Percentiles rank a stretch among this genome's conserved stretches.
phyloP scores from a whole-genome alignment of 2,329 filamentous ascomycete species.

The Aspergillus persii region DNA sequence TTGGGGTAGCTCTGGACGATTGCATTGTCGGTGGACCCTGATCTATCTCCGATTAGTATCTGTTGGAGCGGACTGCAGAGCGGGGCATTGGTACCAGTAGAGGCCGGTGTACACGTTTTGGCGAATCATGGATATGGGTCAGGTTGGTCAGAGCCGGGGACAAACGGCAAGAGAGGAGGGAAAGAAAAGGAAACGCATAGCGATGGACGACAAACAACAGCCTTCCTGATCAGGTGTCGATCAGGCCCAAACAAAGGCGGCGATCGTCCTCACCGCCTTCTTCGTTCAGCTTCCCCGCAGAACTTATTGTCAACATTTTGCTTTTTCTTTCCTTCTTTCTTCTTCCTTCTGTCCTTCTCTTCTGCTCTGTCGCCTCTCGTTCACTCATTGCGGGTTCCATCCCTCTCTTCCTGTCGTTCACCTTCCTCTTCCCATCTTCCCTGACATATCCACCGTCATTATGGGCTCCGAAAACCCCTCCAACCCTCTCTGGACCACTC shows the following conservation, averaged over 20 bases:
- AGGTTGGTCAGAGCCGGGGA: neutral
- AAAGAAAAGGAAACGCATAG: conserved; percentile 2
- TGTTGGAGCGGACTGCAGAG: neutral
- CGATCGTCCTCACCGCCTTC: conserved; percentile 2
- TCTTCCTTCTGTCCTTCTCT: neutral
- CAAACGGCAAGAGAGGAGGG: neutral
- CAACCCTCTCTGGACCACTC: conserved; percentile 32
- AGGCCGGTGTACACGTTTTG: neutral
- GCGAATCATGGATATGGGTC: neutral
- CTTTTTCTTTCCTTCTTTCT: conserved; percentile 5
- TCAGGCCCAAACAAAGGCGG: neutral
- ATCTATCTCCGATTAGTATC: neutral
- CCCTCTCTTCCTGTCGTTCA: conserved; percentile 2
- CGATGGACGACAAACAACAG: neutral
- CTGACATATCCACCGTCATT: neutral
- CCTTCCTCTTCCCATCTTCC: neutral
- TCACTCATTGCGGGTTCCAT: neutral
- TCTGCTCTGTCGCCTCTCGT: neutral
- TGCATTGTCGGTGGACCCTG: conserved; percentile 28
- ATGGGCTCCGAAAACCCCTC: conserved; percentile 32
- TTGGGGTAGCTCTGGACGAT: conserved; percentile 27
- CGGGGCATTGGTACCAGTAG: neutral
- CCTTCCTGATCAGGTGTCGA: neutral
- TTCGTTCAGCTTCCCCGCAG: conserved; percentile 5
- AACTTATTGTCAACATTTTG: neutral